A percentile compares a stretch with the other conserved stretches of the same genome.
phyloP scores from a whole-genome alignment of 202 grass and related monocot species.

The Brachypodium distachyon region DNA sequence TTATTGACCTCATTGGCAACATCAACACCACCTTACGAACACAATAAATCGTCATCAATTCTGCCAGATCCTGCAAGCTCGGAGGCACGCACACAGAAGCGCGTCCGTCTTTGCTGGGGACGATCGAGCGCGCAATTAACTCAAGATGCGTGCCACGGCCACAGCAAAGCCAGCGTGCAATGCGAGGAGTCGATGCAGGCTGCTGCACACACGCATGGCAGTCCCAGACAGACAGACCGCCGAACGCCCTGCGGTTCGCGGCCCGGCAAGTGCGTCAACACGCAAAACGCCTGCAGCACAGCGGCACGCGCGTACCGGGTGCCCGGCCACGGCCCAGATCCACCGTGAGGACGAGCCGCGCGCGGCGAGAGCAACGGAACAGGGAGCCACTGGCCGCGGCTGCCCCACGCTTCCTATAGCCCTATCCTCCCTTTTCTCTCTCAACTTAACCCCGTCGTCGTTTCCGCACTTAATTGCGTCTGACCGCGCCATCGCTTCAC shows the following conservation, averaged over 20 bases:
- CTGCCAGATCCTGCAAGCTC: neutral
- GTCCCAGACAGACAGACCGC: neutral
- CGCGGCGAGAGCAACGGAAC: too few species aligned
- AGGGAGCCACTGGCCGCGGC: too few species aligned
- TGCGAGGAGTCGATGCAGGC: neutral
- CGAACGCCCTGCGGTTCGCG: neutral
- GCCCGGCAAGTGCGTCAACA: neutral
- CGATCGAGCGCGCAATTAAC: too few species aligned
- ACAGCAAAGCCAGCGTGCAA: neutral
- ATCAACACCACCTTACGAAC: too few species aligned
- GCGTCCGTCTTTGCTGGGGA: too few species aligned
- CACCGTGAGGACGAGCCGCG: too few species aligned
- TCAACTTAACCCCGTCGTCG: neutral
- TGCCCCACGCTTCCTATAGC: too few species aligned
- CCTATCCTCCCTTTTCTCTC: neutral
- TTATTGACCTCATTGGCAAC: neutral
- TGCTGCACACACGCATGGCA: neutral
- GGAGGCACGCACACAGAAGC: neutral
- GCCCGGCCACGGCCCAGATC: too few species aligned
- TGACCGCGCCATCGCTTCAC: slow-evolving; percentile 17
- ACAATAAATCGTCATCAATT: neutral
- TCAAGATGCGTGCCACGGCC: neutral
- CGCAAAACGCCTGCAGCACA: neutral
- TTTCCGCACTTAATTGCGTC: slow-evolving; percentile 12
- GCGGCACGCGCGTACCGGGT: too few species aligned